Evolutionary conservation across 805 yeast genomes (phyloP).

Genomic region (Ogataea methanolica): DNA sequence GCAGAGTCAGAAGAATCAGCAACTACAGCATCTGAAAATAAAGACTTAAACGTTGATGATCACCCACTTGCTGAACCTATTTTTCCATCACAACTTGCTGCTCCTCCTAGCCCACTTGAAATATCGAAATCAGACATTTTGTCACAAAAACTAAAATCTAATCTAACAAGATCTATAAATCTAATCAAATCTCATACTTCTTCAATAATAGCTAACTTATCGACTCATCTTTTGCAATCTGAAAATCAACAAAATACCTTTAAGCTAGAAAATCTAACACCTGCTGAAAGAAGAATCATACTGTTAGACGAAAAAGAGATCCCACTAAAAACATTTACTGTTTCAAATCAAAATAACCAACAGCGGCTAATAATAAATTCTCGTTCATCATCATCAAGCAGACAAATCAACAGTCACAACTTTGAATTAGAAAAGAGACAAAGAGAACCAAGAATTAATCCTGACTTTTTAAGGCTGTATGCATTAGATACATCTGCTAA

Average conservation of each 20-base stretch:
- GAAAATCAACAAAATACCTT: too few species aligned
- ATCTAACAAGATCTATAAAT: constrained; percentile 1
- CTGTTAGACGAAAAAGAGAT: constrained; percentile 6
- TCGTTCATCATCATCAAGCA: neutral
- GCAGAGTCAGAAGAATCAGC: too few species aligned
- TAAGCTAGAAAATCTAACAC: neutral
- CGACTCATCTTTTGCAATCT: too few species aligned
- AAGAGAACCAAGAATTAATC: constrained; percentile 46
- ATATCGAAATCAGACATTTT: neutral
- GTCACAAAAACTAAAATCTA: neutral
- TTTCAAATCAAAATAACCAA: neutral
- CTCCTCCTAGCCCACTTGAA: neutral
- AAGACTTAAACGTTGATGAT: neutral
- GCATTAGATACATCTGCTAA: constrained; percentile 42
- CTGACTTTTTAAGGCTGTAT: constrained; percentile 43
- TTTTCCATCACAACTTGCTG: too few species aligned
- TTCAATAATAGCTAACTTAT: too few species aligned
- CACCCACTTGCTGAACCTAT: neutral
- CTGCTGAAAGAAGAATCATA: neutral
- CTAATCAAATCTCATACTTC: neutral
- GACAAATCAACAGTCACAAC: constrained; percentile 5
- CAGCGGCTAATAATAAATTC: neutral
- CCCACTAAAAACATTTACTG: constrained; percentile 6
- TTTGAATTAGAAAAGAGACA: constrained; percentile 4
- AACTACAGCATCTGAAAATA: neutral